Conservation (phyloP, 768 basidiomycete genomes). For the Lyophyllum decastes region DNA sequence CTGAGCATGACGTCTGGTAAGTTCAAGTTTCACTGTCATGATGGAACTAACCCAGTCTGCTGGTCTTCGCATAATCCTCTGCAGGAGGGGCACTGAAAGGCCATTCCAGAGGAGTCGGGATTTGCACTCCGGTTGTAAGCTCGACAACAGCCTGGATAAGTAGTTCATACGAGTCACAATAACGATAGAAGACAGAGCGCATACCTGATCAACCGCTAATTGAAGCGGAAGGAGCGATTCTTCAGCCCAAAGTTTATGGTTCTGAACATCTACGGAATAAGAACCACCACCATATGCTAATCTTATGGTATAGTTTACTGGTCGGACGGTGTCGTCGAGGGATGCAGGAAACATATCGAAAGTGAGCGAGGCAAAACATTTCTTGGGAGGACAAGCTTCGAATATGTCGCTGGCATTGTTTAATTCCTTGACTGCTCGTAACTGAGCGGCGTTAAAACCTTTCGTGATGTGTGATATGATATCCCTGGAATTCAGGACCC, state of each 20-base stretch:
- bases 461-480: not conserved
- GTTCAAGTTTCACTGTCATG: not conserved
- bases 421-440: not conserved
- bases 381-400: not conserved
- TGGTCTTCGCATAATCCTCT: constrained; percentile 42
- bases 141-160: constrained; percentile 60
- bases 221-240: constrained; percentile 55
- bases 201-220: constrained; percentile 59
- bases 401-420: not conserved
- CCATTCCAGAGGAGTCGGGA: constrained; percentile 55
- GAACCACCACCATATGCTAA: constrained; percentile 48
- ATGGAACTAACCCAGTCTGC: constrained; percentile 44
- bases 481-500: not conserved
- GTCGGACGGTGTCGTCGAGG: constrained; percentile 16
- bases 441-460: not conserved
- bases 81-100: constrained; percentile 58
- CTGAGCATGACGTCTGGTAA: not conserved
- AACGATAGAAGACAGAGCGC: constrained; percentile 7
- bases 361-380: constrained; percentile 24
- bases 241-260: constrained; percentile 58
- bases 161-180: not conserved
- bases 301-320: constrained; percentile 55
- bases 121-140: constrained; percentile 46
- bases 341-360: constrained; percentile 47
- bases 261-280: constrained; percentile 50